Evolutionary conservation across 192 early-diverging fungal genomes (phyloP), one percentile per base, ranked within the genome.

Genomic region (Umbelopsis sp.): DNA sequence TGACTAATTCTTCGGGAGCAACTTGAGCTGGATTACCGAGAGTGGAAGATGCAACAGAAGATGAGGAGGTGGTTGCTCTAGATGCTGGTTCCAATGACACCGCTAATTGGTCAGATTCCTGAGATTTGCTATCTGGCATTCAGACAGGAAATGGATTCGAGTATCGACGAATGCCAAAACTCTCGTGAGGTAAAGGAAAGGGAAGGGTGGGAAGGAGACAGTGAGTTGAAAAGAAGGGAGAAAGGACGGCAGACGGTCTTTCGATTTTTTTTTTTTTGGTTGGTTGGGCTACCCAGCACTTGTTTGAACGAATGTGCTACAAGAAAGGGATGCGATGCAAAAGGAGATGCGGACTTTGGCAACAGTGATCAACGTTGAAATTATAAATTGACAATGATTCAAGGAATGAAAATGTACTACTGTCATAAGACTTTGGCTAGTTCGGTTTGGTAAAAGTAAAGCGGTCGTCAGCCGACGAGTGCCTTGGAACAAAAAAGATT

Each of bases 191-290:
- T 34, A 62, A 62, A 62, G 56, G 56, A 62, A 62, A 62, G 56
- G 56, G 31, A 62, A 34, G 56, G 56, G 56, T 62, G 56, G 56
- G 56, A 17, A n/a, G 56, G 56, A 26, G 56, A 34, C 16, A 16
- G 56, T 34, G n/a, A 32, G 31, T 62, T 62, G 56, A 32, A 62
- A 62, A 62, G 56, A 62, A 62, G 56, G 56, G 56, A 62, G 56
- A 62, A n/a, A 62, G 31, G 29, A 29, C 26, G 29, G 17, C 26
- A 41, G 56, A 62, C 56, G 56, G 56, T 34, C 56, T 62, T 62
- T 62, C 25, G 31, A 34, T 62, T 36, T 34, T 34, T 62, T 62
- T 34, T 62, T 62, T 62, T 62, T 62, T 36, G 4, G 11, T 22
- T 62, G 9, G 31, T n/a, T 22, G 52, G 52, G 22, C 24, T 53